phyloP scores from a whole-genome alignment of 352 stramenopile genomes.

The Globisporangium polare region DNA sequence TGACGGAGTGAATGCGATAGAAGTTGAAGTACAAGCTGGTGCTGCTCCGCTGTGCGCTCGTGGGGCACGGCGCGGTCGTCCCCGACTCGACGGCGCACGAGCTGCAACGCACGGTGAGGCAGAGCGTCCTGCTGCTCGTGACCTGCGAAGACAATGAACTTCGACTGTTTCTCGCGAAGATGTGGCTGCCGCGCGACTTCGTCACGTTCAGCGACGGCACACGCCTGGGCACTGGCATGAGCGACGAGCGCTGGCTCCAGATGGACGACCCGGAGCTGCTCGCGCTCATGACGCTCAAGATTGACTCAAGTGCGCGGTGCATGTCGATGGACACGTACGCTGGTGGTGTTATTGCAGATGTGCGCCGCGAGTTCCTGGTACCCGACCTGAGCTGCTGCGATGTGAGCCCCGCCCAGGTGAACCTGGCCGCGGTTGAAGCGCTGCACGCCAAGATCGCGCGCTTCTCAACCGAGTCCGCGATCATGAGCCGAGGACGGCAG shows the following conservation, averaged over 20 bases:
- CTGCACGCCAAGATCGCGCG: background rate
- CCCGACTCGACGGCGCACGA: background rate
- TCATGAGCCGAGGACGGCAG: background rate
- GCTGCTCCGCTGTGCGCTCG: background rate
- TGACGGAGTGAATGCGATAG: background rate
- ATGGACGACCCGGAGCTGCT: background rate
- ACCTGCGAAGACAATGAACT: background rate
- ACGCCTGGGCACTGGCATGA: background rate
- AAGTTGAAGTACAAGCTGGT: background rate
- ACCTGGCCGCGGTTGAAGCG: background rate
- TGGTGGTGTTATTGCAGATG: background rate
- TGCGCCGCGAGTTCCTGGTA: background rate
- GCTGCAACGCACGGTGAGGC: background rate
- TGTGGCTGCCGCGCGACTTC: too few species aligned
- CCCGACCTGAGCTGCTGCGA: background rate
- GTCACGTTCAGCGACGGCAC: background rate
- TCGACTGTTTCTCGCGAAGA: conserved; percentile 3
- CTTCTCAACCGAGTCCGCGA: background rate
- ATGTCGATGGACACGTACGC: too few species aligned
- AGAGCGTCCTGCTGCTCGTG: background rate
- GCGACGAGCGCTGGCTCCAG: background rate
- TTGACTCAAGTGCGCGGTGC: too few species aligned
- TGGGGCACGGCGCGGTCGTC: background rate
- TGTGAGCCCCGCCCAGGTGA: background rate
- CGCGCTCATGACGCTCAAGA: background rate